These are phyloP conservation scores for Phytophthora europaea DNA, from an alignment of 352 stramenopile species.

Conservation along the genomic window DNA sequence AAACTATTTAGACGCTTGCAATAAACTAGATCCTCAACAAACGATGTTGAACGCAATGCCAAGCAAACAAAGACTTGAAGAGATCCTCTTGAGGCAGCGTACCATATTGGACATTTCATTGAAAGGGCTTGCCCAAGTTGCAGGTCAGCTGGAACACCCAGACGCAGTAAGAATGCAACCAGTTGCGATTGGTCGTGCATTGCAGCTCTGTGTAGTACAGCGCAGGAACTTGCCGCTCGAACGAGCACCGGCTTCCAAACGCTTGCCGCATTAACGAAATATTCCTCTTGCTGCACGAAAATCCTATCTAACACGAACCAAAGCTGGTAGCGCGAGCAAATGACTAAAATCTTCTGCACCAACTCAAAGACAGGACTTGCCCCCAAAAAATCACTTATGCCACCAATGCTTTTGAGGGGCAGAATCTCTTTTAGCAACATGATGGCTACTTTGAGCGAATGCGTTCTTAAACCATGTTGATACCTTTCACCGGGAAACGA, in stretches of 20 bases:
- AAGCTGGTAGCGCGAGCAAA: slow-evolving; percentile 57
- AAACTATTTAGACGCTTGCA: slow-evolving; percentile 16
- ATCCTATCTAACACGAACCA: slow-evolving; percentile 58
- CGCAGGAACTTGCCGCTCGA: slow-evolving; percentile 52
- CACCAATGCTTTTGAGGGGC: slow-evolving; percentile 19
- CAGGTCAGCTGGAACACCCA: slow-evolving; percentile 55
- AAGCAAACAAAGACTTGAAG: slow-evolving; percentile 58
- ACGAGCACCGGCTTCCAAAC: slow-evolving; percentile 59
- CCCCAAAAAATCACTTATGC: slow-evolving; percentile 52
- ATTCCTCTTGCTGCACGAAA: slow-evolving; percentile 48
- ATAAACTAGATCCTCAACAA: slow-evolving; percentile 27
- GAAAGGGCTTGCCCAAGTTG: slow-evolving; percentile 37
- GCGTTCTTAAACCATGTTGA: slow-evolving; percentile 29
- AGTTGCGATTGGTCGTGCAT: slow-evolving; percentile 52
- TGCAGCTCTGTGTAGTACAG: slow-evolving; percentile 62
- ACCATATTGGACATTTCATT: slow-evolving; percentile 53
- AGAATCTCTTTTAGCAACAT: slow-evolving; percentile 46
- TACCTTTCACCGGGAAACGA: slow-evolving; percentile 28
- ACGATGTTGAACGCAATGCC: slow-evolving; percentile 38
- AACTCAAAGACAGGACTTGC: slow-evolving; percentile 53
- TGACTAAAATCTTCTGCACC: slow-evolving; percentile 53
- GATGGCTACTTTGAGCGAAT: slow-evolving; percentile 23
- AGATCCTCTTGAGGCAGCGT: slow-evolving; percentile 52
- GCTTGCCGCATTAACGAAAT: slow-evolving; percentile 51
- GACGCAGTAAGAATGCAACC: slow-evolving; percentile 54